These are phyloP conservation scores for thale cress (Arabidopsis thaliana) DNA, from an alignment of 345 rosid species.

Conservation along the genomic window DNA sequence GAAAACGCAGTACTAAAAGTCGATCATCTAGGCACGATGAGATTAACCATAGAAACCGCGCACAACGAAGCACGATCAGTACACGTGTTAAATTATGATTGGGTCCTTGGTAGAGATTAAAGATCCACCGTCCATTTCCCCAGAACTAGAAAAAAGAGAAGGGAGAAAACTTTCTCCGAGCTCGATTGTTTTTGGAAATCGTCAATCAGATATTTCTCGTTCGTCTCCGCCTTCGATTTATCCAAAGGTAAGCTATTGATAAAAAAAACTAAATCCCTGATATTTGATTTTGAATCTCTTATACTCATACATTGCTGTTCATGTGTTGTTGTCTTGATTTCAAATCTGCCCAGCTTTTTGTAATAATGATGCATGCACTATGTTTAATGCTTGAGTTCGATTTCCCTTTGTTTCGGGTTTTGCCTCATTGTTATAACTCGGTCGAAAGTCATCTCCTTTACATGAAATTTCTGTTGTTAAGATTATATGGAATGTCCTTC, in stretches of 20 bases:
- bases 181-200: slow-evolving; percentile 6
- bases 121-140: slow-evolving; percentile 30
- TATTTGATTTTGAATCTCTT: not conserved
- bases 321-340: not conserved
- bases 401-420: not conserved
- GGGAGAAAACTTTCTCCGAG: not conserved
- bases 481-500: not conserved
- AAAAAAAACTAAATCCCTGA: not conserved
- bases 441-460: not conserved
- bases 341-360: not conserved
- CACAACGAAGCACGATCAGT: slow-evolving; percentile 42
- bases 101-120: not conserved
- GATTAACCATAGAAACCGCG: slow-evolving; percentile 14
- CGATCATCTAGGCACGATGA: slow-evolving; percentile 40
- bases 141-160: not conserved
- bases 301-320: not conserved
- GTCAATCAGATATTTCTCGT: slow-evolving; percentile 20
- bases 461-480: not conserved
- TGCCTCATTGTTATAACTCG: not conserved
- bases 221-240: slow-evolving; percentile 26
- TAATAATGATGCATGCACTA: not conserved
- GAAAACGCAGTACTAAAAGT: too few species aligned
- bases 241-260: slow-evolving; percentile 28
- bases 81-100: not conserved
- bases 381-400: not conserved